Conservation (phyloP, 495 filamentous ascomycete genomes). For the Ramalina intermedia region DNA sequence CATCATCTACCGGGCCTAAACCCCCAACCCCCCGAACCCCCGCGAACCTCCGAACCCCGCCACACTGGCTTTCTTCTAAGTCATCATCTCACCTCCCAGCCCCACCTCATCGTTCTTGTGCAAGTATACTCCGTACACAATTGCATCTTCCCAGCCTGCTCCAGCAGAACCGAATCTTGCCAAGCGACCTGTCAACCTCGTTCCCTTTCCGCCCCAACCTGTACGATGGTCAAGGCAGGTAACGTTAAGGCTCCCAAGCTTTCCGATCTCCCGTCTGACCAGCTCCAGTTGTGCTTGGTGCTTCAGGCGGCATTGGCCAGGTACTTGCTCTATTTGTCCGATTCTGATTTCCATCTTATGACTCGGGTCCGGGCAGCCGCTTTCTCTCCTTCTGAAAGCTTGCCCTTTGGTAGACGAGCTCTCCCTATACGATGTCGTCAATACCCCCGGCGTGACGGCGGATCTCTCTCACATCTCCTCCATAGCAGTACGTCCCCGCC, state of each 20-base stretch:
- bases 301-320: slow-evolving; percentile 97
- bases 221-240: slow-evolving; percentile 84
- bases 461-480: slow-evolving; percentile 97
- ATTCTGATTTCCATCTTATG: neutral
- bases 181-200: slow-evolving; percentile 19
- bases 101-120: too few relatives aligned
- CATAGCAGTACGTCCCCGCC: slow-evolving; percentile 52
- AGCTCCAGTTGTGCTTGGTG: slow-evolving; percentile 73
- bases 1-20: too few relatives aligned
- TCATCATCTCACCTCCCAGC: too few relatives aligned
- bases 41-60: too few relatives aligned
- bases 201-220: slow-evolving; percentile 1
- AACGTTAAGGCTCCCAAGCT: slow-evolving; percentile 15
- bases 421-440: slow-evolving; percentile 96
- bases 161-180: too few relatives aligned
- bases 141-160: too few relatives aligned
- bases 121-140: too few relatives aligned
- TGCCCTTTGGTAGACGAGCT: slow-evolving; percentile 78
- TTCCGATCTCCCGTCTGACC: slow-evolving; percentile 19
- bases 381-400: slow-evolving; percentile 88
- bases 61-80: too few relatives aligned
- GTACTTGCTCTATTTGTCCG: slow-evolving; percentile 25
- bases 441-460: slow-evolving; percentile 88
- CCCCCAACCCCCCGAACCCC: too few relatives aligned
- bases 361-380: slow-evolving; percentile 44